phyloP scores from a whole-genome alignment of 2,329 filamentous ascomycete genomes.

The Stemphylium lycopersici region DNA sequence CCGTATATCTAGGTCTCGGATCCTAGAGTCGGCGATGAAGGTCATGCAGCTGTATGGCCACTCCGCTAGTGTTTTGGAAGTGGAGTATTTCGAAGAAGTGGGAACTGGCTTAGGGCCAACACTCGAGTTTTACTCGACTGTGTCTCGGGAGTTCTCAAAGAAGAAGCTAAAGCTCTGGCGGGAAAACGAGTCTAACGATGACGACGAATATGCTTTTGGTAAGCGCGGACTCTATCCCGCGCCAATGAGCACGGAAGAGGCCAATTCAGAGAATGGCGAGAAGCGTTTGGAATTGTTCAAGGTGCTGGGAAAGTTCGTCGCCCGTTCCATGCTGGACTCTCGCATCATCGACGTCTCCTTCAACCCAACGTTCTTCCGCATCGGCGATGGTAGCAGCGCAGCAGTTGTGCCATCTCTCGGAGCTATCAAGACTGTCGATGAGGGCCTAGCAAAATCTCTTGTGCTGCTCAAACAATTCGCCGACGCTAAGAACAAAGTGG shows the following conservation, averaged over 20 bases:
- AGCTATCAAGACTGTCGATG: conserved; percentile 87
- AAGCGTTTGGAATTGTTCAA: conserved; percentile 88
- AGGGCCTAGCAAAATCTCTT: conserved; percentile 82
- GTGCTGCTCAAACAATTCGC: conserved; percentile 87
- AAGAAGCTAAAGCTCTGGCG: conserved; percentile 98
- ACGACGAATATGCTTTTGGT: conserved; percentile 83
- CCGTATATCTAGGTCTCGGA: conserved; percentile 92
- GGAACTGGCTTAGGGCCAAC: conserved; percentile 95
- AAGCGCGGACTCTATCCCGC: conserved; percentile 87
- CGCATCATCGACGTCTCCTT: conserved; percentile 97
- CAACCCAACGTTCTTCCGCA: conserved; percentile 96
- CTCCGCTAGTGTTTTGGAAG: conserved; percentile 94
- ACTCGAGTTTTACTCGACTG: conserved; percentile 95
- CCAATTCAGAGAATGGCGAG: conserved; percentile 77
- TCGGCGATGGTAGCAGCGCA: conserved; percentile 69
- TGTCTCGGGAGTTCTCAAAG: conserved; percentile 96
- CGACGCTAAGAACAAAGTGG: conserved; percentile 79
- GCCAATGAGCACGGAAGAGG: conserved; percentile 81
- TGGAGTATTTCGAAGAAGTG: conserved; percentile 98
- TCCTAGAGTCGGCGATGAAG: conserved; percentile 94
- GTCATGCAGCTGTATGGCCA: conserved; percentile 98
- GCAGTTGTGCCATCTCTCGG: conserved; percentile 82
- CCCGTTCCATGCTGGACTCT: conserved; percentile 96
- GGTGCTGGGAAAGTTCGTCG: conserved; percentile 95
- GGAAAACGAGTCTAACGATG: conserved; percentile 77